Evolutionary conservation across 768 basidiomycete genomes (phyloP), one percentile per base, ranked within the genome.

Genomic region (Mycena rosella): DNA sequence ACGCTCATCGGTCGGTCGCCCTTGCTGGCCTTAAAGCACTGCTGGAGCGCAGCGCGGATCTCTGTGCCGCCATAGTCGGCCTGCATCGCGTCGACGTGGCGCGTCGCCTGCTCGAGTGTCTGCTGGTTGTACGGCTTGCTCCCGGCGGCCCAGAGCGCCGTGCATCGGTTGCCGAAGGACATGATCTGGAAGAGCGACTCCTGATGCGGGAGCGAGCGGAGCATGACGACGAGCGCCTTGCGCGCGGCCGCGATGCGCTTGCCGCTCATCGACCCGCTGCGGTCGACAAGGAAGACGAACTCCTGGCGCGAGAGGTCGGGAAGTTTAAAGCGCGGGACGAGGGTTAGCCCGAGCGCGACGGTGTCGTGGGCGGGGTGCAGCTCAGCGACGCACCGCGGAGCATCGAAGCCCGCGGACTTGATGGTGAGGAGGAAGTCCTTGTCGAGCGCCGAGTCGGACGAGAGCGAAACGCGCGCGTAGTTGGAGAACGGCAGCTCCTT

Each of bases 241-340:
- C 79, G 79, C 7, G 84, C 83, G 2, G 75, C 79, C 32, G 74
- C 74, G 13, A 85, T 82, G 13, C 78, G 54, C 15, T 2, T 11
- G 11, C 61, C 60, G 0, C 0, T 0, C 85, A 87, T 87, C 36
- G 81, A 84, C 0, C 80, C 80, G 7, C 79, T 82, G 22, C 85
- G 76, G 65, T 87, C 85, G 17, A 87, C 76, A 15, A 87, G 54
- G 65, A 87, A 86, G 1, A 87, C 76, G 38, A 80, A 87, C 47
- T 86, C 85, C 49, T 84, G 84, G 0, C 74, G 72, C 22, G 65
- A 61, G 0, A 82, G 24, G 20, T 77, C 78, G 1, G 78, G 78
- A 1, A 82, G 70, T 27, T 74, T 73, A 70, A 85, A 84, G 26
- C 74, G 77, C 11, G 86, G 84, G 7, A 86, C 80, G 22, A 86